These are phyloP conservation scores for Penicillium sp. DNA, from an alignment of 2,329 filamentous ascomycete species.

Conservation along the genomic window DNA sequence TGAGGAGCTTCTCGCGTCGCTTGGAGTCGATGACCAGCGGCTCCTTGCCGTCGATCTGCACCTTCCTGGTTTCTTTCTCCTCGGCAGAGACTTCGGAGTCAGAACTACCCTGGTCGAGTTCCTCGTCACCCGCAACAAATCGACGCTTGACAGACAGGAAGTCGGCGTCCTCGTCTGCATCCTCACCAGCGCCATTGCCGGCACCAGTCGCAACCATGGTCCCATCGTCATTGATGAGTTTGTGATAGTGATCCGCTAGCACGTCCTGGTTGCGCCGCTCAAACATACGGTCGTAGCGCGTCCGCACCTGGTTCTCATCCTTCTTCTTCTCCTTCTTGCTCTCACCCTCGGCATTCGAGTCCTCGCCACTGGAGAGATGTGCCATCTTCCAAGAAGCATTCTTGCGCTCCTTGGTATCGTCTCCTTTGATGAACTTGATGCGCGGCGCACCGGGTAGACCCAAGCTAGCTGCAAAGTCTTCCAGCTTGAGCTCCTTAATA, in stretches of 20 bases:
- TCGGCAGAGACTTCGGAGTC: slow-evolving; percentile 44
- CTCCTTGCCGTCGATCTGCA: slow-evolving; percentile 57
- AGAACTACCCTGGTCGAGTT: slow-evolving; percentile 36
- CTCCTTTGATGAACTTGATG: slow-evolving; percentile 88
- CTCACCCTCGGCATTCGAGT: slow-evolving; percentile 45
- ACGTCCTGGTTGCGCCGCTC: slow-evolving; percentile 95
- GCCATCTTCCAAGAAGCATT: slow-evolving; percentile 70
- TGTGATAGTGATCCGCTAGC: slow-evolving; percentile 86
- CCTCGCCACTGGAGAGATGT: slow-evolving; percentile 57
- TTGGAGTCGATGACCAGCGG: slow-evolving; percentile 87
- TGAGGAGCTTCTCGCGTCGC: slow-evolving; percentile 88
- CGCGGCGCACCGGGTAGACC: slow-evolving; percentile 87
- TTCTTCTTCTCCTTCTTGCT: slow-evolving; percentile 59
- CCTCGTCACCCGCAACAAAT: slow-evolving; percentile 65
- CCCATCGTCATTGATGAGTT: slow-evolving; percentile 65
- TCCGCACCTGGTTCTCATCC: slow-evolving; percentile 63
- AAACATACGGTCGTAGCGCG: slow-evolving; percentile 98
- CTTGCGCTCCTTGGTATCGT: slow-evolving; percentile 80
- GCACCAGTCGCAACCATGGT: slow-evolving; percentile 36
- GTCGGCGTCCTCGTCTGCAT: slow-evolving; percentile 66
- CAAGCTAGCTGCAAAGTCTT: slow-evolving; percentile 78
- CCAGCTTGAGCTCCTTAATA: slow-evolving; percentile 73
- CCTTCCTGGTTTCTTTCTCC: slow-evolving; percentile 39
- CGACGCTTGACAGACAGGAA: slow-evolving; percentile 87
- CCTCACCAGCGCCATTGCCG: slow-evolving; percentile 38